A percentile compares a stretch with the other conserved stretches of the same genome.
phyloP scores from a whole-genome alignment of 2,329 filamentous ascomycete genomes.

The Arthrobotrys musiformis region DNA sequence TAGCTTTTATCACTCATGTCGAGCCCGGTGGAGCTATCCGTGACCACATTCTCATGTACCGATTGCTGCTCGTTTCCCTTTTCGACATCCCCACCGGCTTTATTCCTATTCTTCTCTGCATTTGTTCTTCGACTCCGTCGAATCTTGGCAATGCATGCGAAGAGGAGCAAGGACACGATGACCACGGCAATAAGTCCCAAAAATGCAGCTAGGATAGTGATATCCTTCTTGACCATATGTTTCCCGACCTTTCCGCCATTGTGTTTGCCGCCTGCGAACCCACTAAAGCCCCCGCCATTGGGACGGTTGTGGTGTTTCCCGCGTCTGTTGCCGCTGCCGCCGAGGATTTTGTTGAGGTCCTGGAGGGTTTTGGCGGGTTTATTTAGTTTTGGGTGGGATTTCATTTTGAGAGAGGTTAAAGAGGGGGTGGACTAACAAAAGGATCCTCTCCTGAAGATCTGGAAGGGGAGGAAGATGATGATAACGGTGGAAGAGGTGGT shows the following conservation, averaged over 20 bases:
- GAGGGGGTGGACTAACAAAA: slow-evolving; percentile 10
- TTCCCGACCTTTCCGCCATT: too few species aligned
- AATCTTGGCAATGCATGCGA: background rate
- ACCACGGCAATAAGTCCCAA: slow-evolving; percentile 12
- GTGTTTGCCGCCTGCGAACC: background rate
- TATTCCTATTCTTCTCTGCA: background rate
- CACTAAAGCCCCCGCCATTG: background rate
- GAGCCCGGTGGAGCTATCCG: background rate
- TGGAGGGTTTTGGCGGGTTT: slow-evolving; percentile 15
- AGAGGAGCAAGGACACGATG: background rate
- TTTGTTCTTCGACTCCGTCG: background rate
- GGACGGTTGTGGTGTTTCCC: slow-evolving; percentile 11
- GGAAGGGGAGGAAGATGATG: background rate
- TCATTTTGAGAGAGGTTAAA: background rate
- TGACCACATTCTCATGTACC: background rate
- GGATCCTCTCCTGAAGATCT: background rate
- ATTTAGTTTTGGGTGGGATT: background rate
- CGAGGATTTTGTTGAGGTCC: background rate
- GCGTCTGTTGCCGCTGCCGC: background rate
- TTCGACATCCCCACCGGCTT: background rate
- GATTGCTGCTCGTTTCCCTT: background rate
- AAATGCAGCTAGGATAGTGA: background rate
- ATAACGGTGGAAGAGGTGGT: background rate
- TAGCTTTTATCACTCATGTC: background rate
- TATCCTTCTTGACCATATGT: background rate